Conservation (phyloP, 1,139 yeast genomes). For the Pneumocystis canis region DNA sequence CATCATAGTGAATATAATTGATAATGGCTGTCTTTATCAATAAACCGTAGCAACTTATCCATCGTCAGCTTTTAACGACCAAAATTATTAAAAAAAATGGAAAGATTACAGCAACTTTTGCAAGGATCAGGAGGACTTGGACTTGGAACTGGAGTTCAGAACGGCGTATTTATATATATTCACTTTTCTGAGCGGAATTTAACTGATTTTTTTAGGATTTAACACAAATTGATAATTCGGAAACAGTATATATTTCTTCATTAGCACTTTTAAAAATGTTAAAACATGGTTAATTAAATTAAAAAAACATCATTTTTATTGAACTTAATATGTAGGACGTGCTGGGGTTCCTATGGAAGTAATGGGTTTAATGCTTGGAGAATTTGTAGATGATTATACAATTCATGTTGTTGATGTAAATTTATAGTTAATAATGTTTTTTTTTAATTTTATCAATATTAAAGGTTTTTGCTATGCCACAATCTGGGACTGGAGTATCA, state of each 20-base stretch:
- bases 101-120: background rate
- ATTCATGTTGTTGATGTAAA: slow-evolving; percentile 64
- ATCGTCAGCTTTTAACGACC: background rate
- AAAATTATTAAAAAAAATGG: slow-evolving; percentile 1
- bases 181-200: background rate
- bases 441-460: background rate
- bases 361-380: slow-evolving; percentile 98
- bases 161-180: background rate
- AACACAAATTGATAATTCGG: slow-evolving; percentile 84
- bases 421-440: background rate
- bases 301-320: background rate
- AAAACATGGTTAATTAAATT: slow-evolving; percentile 70
- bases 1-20: background rate
- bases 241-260: slow-evolving; percentile 90
- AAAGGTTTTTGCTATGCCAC: slow-evolving; percentile 14
- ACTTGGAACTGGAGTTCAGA: background rate
- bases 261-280: slow-evolving; percentile 90
- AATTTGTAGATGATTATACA: slow-evolving; percentile 92
- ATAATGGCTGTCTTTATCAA: too few relatives aligned
- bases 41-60: background rate
- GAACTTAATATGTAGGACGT: slow-evolving; percentile 24
- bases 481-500: slow-evolving; percentile 89
- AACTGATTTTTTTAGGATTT: slow-evolving; percentile 36
- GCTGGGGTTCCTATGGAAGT: slow-evolving; percentile 99
- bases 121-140: background rate